Base-by-base conservation (phyloP, 768 basidiomycete genomes). In the Postia placenta region DNA sequence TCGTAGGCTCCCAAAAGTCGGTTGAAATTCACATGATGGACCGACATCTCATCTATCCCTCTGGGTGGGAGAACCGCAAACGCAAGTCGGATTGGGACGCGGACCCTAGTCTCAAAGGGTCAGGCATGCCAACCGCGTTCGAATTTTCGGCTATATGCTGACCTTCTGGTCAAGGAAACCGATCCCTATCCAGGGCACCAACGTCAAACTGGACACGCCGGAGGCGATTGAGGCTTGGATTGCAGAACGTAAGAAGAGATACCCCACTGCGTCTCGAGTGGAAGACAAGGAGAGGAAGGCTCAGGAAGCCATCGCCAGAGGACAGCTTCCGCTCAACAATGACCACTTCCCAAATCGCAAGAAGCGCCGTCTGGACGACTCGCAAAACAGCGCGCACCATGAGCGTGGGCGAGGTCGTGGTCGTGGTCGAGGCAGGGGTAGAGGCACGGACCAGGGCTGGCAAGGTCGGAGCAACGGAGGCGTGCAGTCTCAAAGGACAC, bases 21-120 rank as follows among this genome's bases (percentile, higher is more conserved):
- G 78, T 91, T 14, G 85, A 91, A 63, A 73, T 70, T 24, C 91
- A 93, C 60, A 85, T 81, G 81, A 92, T 91, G 89, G 90, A 92
- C 57, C 75, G 89, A n/a, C 90, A 92, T 64, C 73, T 92, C 37
- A 80, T 92, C 41, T 90, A 80, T 55, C 90, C 91, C 20, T 74
- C 78, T 38, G 83, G 81, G 19, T 89, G 85, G 82, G 71, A 83
- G 24, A 72, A 76, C 40, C 64, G 65, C 55, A 75, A 73, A 53
- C 73, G 74, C 48, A 77, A 71, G 59, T 48, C 64, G 28, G 84
- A 84, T 25, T 90, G 88, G 87, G 88, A 89, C 60, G 81, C 89
- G 2, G 89, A 91, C 66, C 86, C 85, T 14, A 83, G 79, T 64
- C 71, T 92, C 45, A 87, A 81, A 67, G 87, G 87, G 88, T 88